Percentiles rank a stretch among this genome's conserved stretches.
Conservation (phyloP, 257 asterid genomes). For the Solanum tacnaense region DNA sequence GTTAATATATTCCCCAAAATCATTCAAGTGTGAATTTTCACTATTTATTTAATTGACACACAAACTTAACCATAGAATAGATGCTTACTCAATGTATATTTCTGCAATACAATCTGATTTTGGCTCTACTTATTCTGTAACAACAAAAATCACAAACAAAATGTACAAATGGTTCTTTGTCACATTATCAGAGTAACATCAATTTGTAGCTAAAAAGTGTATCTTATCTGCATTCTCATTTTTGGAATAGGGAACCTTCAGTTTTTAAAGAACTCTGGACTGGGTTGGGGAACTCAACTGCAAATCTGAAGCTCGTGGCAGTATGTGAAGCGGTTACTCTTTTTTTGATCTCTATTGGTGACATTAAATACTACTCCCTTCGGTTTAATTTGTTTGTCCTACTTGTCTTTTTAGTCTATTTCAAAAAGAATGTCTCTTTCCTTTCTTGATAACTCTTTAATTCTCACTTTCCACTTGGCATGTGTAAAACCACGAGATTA, state of each 20-base stretch:
- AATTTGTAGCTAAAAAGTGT: background rate
- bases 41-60: background rate
- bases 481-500: background rate
- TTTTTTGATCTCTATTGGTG: background rate
- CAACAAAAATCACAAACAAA: background rate
- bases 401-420: background rate
- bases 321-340: constrained; percentile 28
- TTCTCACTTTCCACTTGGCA: background rate
- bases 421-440: background rate
- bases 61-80: background rate
- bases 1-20: background rate
- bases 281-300: constrained; percentile 55
- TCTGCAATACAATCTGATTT: background rate
- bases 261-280: constrained; percentile 61
- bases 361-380: background rate
- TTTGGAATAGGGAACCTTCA: constrained; percentile 32
- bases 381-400: background rate
- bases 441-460: background rate
- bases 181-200: background rate
- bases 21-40: background rate
- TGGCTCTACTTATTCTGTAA: background rate
- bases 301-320: constrained; percentile 68
- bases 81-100: background rate
- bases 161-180: background rate
- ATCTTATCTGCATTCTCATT: constrained; percentile 4